phyloP scores from a whole-genome alignment of 768 basidiomycete genomes.

The Holtermannia corniformis region DNA sequence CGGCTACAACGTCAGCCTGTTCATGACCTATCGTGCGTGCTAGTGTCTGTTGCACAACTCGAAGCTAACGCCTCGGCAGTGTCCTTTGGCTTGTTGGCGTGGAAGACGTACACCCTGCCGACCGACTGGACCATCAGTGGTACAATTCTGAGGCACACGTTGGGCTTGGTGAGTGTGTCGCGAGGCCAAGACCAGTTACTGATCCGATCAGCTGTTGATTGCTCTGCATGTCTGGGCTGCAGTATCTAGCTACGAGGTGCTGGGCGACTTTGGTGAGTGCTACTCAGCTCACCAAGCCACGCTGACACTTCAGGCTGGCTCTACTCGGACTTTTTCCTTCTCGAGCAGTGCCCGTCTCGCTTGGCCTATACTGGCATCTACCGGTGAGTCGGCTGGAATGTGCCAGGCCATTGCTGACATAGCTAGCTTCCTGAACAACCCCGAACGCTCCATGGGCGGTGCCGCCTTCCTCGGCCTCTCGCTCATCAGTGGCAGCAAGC shows the following conservation, averaged over 20 bases:
- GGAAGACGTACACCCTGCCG: conserved; percentile 80
- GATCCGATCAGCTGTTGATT: conserved; percentile 56
- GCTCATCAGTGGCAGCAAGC: conserved; percentile 81
- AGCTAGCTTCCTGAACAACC: conserved; percentile 87
- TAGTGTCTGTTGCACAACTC: background rate
- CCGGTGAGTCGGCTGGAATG: conserved; percentile 48
- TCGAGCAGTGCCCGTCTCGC: conserved; percentile 75
- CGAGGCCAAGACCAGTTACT: background rate
- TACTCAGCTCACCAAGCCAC: background rate
- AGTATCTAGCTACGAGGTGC: conserved; percentile 78
- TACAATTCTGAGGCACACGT: conserved; percentile 73
- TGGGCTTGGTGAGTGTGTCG: conserved; percentile 61
- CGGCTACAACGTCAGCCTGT: conserved; percentile 81
- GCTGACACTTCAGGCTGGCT: conserved; percentile 66
- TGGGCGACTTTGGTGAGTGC: conserved; percentile 75
- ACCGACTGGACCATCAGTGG: conserved; percentile 77
- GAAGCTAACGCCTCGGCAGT: conserved; percentile 45
- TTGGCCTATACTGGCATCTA: conserved; percentile 96
- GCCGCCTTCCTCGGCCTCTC: conserved; percentile 91
- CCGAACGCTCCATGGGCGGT: conserved; percentile 82
- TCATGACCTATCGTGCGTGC: conserved; percentile 80
- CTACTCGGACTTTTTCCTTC: conserved; percentile 90
- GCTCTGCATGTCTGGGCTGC: conserved; percentile 87
- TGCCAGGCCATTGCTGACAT: background rate
- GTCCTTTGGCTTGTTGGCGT: conserved; percentile 74